Conservation (phyloP, 108 stramenopile species). For the Cyclotella choctawhatcheeana region DNA sequence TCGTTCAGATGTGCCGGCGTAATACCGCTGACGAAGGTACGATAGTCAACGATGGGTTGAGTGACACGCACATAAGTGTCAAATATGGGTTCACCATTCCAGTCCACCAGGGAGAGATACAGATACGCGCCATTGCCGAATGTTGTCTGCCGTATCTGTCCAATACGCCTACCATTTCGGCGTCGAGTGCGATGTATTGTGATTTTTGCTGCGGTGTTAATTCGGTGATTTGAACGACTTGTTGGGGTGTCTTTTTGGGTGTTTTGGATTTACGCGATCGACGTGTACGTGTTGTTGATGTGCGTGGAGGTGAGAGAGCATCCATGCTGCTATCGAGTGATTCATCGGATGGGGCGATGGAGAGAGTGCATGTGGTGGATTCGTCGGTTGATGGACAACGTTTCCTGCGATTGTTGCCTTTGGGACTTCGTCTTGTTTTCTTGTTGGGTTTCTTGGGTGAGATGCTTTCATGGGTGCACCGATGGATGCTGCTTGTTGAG, state of each 20-base stretch:
- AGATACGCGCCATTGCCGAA: slow-evolving; percentile 74
- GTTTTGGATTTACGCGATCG: background rate
- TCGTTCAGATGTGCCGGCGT: slow-evolving; percentile 48
- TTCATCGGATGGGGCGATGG: slow-evolving; percentile 14
- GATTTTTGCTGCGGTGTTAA: slow-evolving; percentile 30
- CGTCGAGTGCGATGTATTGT: slow-evolving; percentile 80
- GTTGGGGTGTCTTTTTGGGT: slow-evolving; percentile 11
- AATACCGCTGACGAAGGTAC: slow-evolving; percentile 87
- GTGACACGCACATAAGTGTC: slow-evolving; percentile 78
- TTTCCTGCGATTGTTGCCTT: background rate
- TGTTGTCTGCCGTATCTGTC: slow-evolving; percentile 24
- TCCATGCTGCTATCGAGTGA: slow-evolving; percentile 13
- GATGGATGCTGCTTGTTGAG: background rate
- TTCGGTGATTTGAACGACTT: slow-evolving; percentile 24
- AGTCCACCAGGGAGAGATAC: slow-evolving; percentile 79
- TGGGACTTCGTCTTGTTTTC: background rate
- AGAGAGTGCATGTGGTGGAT: slow-evolving; percentile 26
- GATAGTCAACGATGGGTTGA: slow-evolving; percentile 87
- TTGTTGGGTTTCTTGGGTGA: background rate
- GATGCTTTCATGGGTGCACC: background rate
- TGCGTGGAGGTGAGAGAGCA: slow-evolving; percentile 7
- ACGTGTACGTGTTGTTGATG: background rate
- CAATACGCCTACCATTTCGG: slow-evolving; percentile 94
- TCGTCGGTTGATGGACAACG: background rate
- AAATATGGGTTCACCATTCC: slow-evolving; percentile 70